phyloP scores from a whole-genome alignment of 2,329 filamentous ascomycete species.

The Shiraia sp. region DNA sequence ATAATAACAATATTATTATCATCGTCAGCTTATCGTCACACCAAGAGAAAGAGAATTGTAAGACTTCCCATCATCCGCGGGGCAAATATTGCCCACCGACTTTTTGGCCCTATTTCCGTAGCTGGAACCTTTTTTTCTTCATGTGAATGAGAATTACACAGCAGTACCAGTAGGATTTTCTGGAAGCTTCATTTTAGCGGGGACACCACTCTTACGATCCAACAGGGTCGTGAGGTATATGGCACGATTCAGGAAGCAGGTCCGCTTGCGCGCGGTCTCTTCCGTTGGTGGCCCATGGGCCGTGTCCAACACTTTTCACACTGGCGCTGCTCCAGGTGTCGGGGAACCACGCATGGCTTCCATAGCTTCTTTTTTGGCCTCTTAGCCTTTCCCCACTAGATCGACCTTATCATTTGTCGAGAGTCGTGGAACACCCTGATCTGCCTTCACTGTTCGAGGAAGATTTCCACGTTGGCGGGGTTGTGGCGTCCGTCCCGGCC shows the following conservation, averaged over 20 bases:
- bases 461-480: constrained; percentile 32
- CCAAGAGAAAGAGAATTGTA: no score
- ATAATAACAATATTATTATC: constrained; percentile 14
- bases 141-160: no score
- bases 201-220: constrained; percentile 26
- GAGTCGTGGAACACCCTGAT: constrained; percentile 39
- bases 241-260: constrained; percentile 37
- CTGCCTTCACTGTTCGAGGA: constrained; percentile 33
- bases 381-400: constrained; percentile 31
- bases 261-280: constrained; percentile 29
- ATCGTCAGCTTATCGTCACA: constrained; percentile 21
- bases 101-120: no score
- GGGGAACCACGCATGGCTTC: constrained; percentile 45
- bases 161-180: constrained; percentile 28
- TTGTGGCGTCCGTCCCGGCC: constrained; percentile 22
- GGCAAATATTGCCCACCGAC: no score
- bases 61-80: no score
- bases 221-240: constrained; percentile 24
- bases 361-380: constrained; percentile 35
- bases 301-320: constrained; percentile 21
- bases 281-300: constrained; percentile 24
- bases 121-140: constrained; percentile 8
- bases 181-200: constrained; percentile 39
- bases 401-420: constrained; percentile 43
- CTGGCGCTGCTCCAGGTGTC: constrained; percentile 37